Evolutionary conservation across 176 grass and related monocot genomes (phyloP), one percentile per base, ranked within the genome.

Genomic region (Phyllostachys edulis): DNA sequence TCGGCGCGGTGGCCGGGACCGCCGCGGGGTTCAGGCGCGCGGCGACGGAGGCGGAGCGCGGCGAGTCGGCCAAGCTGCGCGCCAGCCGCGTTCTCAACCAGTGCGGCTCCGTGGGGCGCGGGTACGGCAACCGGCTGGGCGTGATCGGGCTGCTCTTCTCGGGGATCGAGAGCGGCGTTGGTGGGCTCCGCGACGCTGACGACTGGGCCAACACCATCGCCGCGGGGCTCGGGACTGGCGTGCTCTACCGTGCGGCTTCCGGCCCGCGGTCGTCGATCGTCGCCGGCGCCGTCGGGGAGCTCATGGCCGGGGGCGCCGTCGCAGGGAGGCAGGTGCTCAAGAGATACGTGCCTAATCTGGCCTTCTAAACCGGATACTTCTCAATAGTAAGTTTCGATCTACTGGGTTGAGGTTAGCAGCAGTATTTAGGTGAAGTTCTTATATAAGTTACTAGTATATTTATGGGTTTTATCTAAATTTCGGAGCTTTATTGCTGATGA

Each of bases 201-300:
- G 92, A 89, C 77, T 94, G 90, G 92, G n/a, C 85, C 80, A 97
- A 94, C 86, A 90, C 80, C 62, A 82, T 97, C 21, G 90, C 80
- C 42, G 92, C 86, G 0, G 94, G 94, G 69, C 23, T 97, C 1
- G 88, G 92, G 3, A 80, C 90, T 0, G 94, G 92, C 4, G 45
- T 81, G 47, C 77, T 94, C 46, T 92, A 83, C 81, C 77, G 87
- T 11, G 81, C 88, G 5, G 63, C 64, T 13, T 60, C 76, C 9
- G 92, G 92, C 2, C 77, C 82, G 14, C 60, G 92, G 11, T 92
- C 92, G 0, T 86, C 92, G 7, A 62, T 91, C n/a, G 8, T 94
- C 27, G 86, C 88, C 9, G 69, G 86, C 57, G 42, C 73, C n/a
- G 75, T 91, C 51, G 94, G 94, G 36, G 92, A 86, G 3, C 79